Evolutionary conservation across 2,329 filamentous ascomycete species (phyloP).

Genomic region (Conoideocrella luteorostrata): DNA sequence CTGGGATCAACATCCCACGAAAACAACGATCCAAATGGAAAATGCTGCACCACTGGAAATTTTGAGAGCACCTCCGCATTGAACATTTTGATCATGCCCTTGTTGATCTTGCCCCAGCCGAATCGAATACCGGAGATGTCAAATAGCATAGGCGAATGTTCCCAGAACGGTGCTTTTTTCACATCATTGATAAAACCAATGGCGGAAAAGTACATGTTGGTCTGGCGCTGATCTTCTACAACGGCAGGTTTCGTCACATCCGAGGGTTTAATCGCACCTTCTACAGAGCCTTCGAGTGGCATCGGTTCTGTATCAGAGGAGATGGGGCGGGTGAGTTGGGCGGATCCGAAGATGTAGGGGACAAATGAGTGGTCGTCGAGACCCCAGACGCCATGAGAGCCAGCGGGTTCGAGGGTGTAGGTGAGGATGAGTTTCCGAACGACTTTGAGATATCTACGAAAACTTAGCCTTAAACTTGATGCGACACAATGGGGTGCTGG

Average conservation of each 20-base stretch:
- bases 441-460: slow-evolving; percentile 65
- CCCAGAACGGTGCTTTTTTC: slow-evolving; percentile 94
- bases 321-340: slow-evolving; percentile 77
- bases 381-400: slow-evolving; percentile 96
- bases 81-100: slow-evolving; percentile 99
- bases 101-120: slow-evolving; percentile 99
- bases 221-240: slow-evolving; percentile 58
- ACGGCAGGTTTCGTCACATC: slow-evolving; percentile 59
- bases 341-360: slow-evolving; percentile 91
- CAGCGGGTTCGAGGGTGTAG: slow-evolving; percentile 91
- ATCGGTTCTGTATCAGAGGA: slow-evolving; percentile 50
- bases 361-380: slow-evolving; percentile 95
- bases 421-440: slow-evolving; percentile 77
- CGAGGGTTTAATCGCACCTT: slow-evolving; percentile 62
- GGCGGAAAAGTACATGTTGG: slow-evolving; percentile 89
- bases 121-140: slow-evolving; percentile 87
- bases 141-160: slow-evolving; percentile 88
- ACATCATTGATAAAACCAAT: slow-evolving; percentile 97
- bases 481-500: background rate
- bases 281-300: slow-evolving; percentile 72
- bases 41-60: slow-evolving; percentile 98
- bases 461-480: background rate
- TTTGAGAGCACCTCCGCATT: slow-evolving; percentile 94
- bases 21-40: slow-evolving; percentile 75
- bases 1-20: slow-evolving; percentile 65